Conservation (phyloP, 805 yeast species). For the Metschnikowia matae region DNA sequence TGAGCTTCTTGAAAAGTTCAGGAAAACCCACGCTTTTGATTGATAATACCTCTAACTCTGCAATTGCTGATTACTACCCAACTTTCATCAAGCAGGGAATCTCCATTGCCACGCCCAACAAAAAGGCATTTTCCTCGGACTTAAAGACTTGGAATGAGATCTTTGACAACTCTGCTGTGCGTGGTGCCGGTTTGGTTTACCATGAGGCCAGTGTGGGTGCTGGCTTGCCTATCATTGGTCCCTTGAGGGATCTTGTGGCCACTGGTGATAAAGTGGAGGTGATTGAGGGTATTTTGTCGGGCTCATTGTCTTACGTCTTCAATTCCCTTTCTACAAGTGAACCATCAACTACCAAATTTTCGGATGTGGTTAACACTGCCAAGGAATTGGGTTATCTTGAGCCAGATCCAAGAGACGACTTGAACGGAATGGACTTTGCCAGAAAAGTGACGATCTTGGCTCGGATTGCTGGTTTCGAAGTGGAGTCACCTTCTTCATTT, state of each 20-base stretch:
- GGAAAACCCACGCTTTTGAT: slow-evolving; percentile 76
- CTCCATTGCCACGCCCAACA: slow-evolving; percentile 96
- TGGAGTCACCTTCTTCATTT: slow-evolving; percentile 86
- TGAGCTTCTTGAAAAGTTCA: slow-evolving; percentile 60
- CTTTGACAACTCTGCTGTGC: slow-evolving; percentile 49
- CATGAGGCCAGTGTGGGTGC: slow-evolving; percentile 99
- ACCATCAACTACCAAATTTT: slow-evolving; percentile 63
- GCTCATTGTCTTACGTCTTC: slow-evolving; percentile 92
- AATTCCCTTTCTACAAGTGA: slow-evolving; percentile 80
- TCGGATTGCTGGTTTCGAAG: slow-evolving; percentile 81
- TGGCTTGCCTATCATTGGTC: slow-evolving; percentile 89
- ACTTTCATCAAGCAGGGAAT: slow-evolving; percentile 69
- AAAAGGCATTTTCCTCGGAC: slow-evolving; percentile 89
- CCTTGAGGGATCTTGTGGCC: slow-evolving; percentile 79
- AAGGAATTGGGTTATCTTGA: slow-evolving; percentile 93
- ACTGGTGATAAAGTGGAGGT: slow-evolving; percentile 92
- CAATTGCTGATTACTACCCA: slow-evolving; percentile 75
- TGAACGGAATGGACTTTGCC: slow-evolving; percentile 97
- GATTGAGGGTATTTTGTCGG: slow-evolving; percentile 95
- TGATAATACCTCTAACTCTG: slow-evolving; percentile 88
- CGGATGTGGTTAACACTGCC: slow-evolving; percentile 86
- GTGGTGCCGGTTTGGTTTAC: slow-evolving; percentile 71
- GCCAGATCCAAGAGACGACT: slow-evolving; percentile 99
- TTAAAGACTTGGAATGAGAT: slow-evolving; percentile 72
- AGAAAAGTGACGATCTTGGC: slow-evolving; percentile 96